Conservation (phyloP, 2,329 filamentous ascomycete genomes). For the Allantophomopsis cytisporea region DNA sequence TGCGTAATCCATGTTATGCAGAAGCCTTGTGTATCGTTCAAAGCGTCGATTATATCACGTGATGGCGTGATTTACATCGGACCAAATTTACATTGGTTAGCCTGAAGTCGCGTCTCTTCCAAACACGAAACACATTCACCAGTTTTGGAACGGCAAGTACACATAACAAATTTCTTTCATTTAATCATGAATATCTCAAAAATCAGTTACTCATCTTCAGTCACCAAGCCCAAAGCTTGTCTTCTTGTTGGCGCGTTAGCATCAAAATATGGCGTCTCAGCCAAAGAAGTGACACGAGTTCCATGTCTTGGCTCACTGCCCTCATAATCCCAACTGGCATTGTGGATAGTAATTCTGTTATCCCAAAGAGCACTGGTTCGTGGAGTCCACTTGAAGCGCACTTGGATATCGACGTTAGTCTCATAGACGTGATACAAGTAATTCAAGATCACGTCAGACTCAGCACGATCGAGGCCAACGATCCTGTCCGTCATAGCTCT, state of each 20-base stretch:
- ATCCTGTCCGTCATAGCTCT: constrained; percentile 55
- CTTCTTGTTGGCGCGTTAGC: constrained; percentile 49
- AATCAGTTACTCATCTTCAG: not conserved
- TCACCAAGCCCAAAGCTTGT: constrained; percentile 26
- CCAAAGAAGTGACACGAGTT: constrained; percentile 56
- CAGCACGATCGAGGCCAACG: constrained; percentile 52
- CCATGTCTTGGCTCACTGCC: constrained; percentile 55
- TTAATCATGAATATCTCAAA: not conserved
- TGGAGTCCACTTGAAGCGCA: constrained; percentile 58
- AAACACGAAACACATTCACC: no score
- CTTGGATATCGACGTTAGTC: constrained; percentile 53
- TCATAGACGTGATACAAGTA: constrained; percentile 60
- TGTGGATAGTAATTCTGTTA: constrained; percentile 62
- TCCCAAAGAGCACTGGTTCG: constrained; percentile 58
- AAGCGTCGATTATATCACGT: no score
- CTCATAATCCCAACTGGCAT: constrained; percentile 62
- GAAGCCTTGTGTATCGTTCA: no score
- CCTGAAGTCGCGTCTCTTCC: no score
- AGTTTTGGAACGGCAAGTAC: no score
- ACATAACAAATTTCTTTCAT: no score
- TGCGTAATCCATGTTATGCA: no score
- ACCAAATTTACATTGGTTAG: no score
- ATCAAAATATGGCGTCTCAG: constrained; percentile 59
- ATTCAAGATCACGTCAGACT: constrained; percentile 53
- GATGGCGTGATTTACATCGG: no score